Conservation (phyloP, 306 rosid species). For the Vigna unguiculata region DNA sequence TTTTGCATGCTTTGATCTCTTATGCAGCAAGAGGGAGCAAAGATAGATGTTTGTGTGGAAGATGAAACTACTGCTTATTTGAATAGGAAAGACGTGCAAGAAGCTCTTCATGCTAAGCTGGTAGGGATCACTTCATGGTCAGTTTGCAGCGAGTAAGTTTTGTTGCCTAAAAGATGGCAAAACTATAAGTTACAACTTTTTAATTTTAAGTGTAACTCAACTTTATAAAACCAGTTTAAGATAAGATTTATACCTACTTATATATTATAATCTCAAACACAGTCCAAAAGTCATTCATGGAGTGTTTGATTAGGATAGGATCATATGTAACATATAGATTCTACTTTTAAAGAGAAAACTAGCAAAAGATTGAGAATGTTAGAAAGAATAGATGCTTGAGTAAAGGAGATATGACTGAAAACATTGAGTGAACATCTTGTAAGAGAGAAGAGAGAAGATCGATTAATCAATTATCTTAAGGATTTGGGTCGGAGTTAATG, state of each 20-base stretch:
- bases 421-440: too few relatives aligned
- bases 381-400: too few relatives aligned
- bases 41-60: slow-evolving; percentile 73
- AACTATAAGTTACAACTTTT: not conserved
- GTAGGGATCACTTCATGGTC: slow-evolving; percentile 61
- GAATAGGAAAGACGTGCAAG: slow-evolving; percentile 69
- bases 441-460: too few relatives aligned
- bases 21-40: slow-evolving; percentile 53
- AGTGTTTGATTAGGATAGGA: not conserved
- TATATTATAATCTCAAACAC: too few relatives aligned
- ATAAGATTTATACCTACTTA: too few relatives aligned
- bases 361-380: too few relatives aligned
- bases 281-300: not conserved
- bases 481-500: too few relatives aligned
- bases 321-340: not conserved
- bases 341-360: not conserved
- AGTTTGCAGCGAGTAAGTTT: slow-evolving; percentile 65
- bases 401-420: too few relatives aligned
- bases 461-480: too few relatives aligned
- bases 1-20: not conserved
- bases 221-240: too few relatives aligned
- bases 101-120: slow-evolving; percentile 79
- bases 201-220: too few relatives aligned
- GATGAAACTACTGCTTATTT: slow-evolving; percentile 63
- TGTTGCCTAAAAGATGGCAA: not conserved